A percentile compares a stretch with the other conserved stretches of the same genome.
These are phyloP conservation scores for Alternaria atra DNA, from an alignment of 2,329 filamentous ascomycete genomes.

Conservation along the genomic window DNA sequence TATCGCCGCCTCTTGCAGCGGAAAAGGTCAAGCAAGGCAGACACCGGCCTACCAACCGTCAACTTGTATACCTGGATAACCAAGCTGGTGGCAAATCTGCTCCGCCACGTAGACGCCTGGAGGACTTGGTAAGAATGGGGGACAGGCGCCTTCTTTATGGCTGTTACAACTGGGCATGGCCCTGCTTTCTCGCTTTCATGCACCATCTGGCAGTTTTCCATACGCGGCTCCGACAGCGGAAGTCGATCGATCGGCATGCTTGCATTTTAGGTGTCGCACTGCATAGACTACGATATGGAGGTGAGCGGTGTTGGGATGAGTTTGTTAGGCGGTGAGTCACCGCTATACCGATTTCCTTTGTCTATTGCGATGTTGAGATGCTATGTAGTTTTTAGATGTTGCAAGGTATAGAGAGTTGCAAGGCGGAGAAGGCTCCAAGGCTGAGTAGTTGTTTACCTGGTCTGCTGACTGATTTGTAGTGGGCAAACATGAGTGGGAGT, in stretches of 20 bases:
- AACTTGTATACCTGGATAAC: too few relatives aligned
- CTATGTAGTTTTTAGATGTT: background rate
- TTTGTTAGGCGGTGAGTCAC: background rate
- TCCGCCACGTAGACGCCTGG: background rate
- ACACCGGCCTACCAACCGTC: too few relatives aligned
- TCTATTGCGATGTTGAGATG: background rate
- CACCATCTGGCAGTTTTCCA: too few relatives aligned
- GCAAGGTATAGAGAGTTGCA: background rate
- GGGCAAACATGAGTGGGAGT: background rate
- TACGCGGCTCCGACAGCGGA: background rate
- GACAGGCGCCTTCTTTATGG: background rate
- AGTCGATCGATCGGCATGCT: background rate
- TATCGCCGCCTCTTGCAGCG: background rate
- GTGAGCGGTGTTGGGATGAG: background rate
- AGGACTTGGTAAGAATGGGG: background rate
- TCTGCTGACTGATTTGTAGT: background rate
- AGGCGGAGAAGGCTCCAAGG: background rate
- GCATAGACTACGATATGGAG: background rate
- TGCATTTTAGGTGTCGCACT: slow-evolving; percentile 1
- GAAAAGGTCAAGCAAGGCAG: too few relatives aligned
- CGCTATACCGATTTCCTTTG: background rate
- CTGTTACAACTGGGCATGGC: background rate
- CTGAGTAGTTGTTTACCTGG: background rate
- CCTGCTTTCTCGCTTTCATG: background rate
- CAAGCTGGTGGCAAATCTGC: background rate